These are phyloP conservation scores for Suhomyces prunicola DNA, from an alignment of 805 yeast species.

Conservation along the genomic window DNA sequence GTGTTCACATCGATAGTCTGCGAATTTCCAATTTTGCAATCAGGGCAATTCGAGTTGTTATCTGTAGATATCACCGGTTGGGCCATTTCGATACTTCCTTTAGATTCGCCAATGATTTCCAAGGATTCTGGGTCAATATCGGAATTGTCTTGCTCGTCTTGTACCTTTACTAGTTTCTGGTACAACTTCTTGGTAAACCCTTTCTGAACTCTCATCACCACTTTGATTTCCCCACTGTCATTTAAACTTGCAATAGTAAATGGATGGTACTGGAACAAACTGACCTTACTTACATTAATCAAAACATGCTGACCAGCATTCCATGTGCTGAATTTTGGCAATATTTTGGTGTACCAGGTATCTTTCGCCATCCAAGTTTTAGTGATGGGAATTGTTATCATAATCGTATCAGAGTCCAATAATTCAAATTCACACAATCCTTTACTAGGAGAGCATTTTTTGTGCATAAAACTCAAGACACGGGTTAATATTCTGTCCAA, in stretches of 20 bases:
- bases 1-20: not conserved
- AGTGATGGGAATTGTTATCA: slow-evolving; percentile 36
- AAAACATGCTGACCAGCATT: slow-evolving; percentile 47
- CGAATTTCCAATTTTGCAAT: not conserved
- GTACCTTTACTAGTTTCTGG: slow-evolving; percentile 21
- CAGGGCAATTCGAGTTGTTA: not conserved
- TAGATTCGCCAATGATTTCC: not conserved
- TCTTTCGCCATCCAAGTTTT: slow-evolving; percentile 13
- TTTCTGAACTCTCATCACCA: slow-evolving; percentile 37
- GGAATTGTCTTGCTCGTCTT: not conserved
- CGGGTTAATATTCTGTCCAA: slow-evolving; percentile 36
- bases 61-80: not conserved
- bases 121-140: not conserved
- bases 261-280: slow-evolving; percentile 43
- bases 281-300: slow-evolving; percentile 38
- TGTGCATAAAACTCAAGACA: slow-evolving; percentile 30
- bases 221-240: slow-evolving; percentile 35
- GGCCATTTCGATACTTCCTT: not conserved
- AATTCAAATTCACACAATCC: slow-evolving; percentile 36
- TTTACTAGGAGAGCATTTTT: slow-evolving; percentile 34
- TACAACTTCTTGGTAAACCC: slow-evolving; percentile 43
- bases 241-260: slow-evolving; percentile 44
- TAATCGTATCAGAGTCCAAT: slow-evolving; percentile 40
- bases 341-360: slow-evolving; percentile 25
- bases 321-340: slow-evolving; percentile 44